Conservation (phyloP, 2,329 filamentous ascomycete genomes). For the Arthroderma sp. region DNA sequence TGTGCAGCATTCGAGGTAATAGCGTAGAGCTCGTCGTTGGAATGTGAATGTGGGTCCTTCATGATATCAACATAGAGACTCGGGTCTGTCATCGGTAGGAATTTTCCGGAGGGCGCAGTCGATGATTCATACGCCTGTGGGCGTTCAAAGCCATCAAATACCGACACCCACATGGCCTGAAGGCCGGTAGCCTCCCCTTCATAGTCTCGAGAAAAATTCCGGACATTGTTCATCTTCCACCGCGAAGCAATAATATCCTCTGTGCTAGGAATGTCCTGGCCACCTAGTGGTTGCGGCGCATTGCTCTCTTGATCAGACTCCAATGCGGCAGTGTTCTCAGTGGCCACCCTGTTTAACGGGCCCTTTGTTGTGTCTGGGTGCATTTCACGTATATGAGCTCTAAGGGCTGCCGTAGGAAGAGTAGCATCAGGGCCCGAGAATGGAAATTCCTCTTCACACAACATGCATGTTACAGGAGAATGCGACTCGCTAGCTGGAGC, state of each 20-base stretch:
- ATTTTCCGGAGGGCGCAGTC: constrained; percentile 21
- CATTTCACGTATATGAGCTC: constrained; percentile 21
- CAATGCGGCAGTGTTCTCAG: constrained; percentile 4
- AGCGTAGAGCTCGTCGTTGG: constrained; percentile 41
- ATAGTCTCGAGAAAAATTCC: constrained; percentile 23
- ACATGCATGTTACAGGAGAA: constrained; percentile 20
- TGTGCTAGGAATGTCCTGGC: constrained; percentile 6
- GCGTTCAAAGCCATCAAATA: constrained; percentile 19
- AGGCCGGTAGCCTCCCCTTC: constrained; percentile 19
- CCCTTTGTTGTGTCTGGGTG: constrained; percentile 21
- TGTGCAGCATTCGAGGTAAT: constrained; percentile 42
- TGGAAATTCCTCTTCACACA: constrained; percentile 24
- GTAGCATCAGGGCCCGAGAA: constrained; percentile 13
- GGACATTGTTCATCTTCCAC: constrained; percentile 27
- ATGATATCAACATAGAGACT: constrained; percentile 26
- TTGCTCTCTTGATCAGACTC: constrained; percentile 4
- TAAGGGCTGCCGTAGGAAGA: constrained; percentile 19
- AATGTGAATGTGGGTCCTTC: constrained; percentile 27
- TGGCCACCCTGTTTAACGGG: constrained; percentile 2
- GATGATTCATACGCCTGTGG: constrained; percentile 24
- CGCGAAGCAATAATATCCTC: constrained; percentile 21
- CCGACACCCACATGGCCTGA: constrained; percentile 20
- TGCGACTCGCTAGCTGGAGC: constrained; percentile 3
- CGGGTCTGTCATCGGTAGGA: constrained; percentile 24
- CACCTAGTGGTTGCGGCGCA: neutral